Base-by-base conservation (phyloP, 768 basidiomycete species). In the Mycena epipterygia region DNA sequence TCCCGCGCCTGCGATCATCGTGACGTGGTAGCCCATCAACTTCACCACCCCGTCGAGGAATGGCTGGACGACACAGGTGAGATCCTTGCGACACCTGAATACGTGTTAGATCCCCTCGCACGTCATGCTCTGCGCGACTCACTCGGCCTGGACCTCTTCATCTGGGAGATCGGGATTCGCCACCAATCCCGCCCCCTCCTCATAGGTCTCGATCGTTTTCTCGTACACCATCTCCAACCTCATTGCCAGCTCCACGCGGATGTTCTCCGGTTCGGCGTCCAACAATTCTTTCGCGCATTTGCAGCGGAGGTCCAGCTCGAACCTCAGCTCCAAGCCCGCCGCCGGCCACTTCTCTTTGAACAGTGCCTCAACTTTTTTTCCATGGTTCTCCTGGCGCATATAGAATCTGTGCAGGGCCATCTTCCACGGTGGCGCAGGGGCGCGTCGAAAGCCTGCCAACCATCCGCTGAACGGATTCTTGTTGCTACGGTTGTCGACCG, bases 211-310 rank as follows among this genome's bases (percentile, higher is more conserved):
- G 0, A 53, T 8, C 12, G 29, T 29, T 21, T 2, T 21, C 27
- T 51, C 27, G 12, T 64, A 39, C 19, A 30, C 41, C 3, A 0
- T 27, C 0, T 64, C 37, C 25, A 27, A 17, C 51, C 21, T 21
- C n/a, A 5, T 11, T 12, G 12, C 25, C 49, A 64, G 11, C 51
- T 14, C 35, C 19, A 7, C 33, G 6, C 19, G 25, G 0, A 32
- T 3, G 1, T 41, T 39, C 0, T 41, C 51, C 1, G 27, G 9
- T 33, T 62, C 48, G 9, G 27, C 39, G 2, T 21, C 51, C 37
- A 64, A 19, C 21, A 64, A 9, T 0, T 52, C 62, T 16, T 53
- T n/a, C 19, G 62, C 62, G 29, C 62, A 64, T 30, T 64, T 32
- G 62, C 62, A 64, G 9, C 51, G 62, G 11, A 52, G 53, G 37